Base-by-base conservation (phyloP, 768 basidiomycete species). In the Podaxis rugospora region DNA sequence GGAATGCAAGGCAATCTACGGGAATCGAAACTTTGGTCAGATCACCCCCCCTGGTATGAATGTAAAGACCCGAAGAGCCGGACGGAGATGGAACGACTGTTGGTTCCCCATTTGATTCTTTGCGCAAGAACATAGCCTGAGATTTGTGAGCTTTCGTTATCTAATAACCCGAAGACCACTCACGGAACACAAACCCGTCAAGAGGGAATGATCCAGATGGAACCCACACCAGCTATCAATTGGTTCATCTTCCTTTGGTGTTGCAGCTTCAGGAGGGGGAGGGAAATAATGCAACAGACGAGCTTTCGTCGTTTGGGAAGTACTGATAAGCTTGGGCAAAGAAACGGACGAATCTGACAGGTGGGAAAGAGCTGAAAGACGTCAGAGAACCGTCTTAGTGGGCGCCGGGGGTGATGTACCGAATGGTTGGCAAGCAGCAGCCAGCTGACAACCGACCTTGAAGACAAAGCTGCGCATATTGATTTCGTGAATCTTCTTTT, bases 201-300 rank as follows among this genome's bases (percentile, higher is more conserved):
- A 74, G 40, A 93, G 72, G 6, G 89, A 89, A 68, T 98, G 94
- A 69, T 99, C 97, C 21, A 94, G 78, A 72, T 98, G 96, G 67
- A 94, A 94, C 16, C 96, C 96, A 75, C 96, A 98, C 85, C 93
- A 95, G 65, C 86, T 91, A 65, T 97, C 93, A 28, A 93, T 75
- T 1, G 86, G 78, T 51, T 87, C 88, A 63, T 88, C 83, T 37
- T 87, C 82, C 3, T 69, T 62, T 0, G 76, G 73, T 4, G 67
- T 64, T 18, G 70, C 64, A 18, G 64, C 66, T 50, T 74, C 80
- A 1, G 80, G 70, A 27, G 80, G 68, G 9, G 87, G 86, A 14
- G 96, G 91, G 68, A 95, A 99, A 73, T 99, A 99, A 70, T 99
- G 96, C n/a, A 99, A 78, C 11, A 99, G 82, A 35, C 97, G 84